Percentiles rank a stretch among this genome's conserved stretches.
phyloP scores from a whole-genome alignment of 129 eudicot genomes.

The sunflower (Helianthus annuus) region HanXRQr2.0-SUNRISE NC_035446.2:171808515-171809014 shows the following conservation, averaged over 20 bases:
- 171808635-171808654: too few relatives aligned
- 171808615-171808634: too few relatives aligned
- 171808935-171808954: conserved; percentile 14
- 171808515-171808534: too few relatives aligned
- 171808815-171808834: conserved; percentile 18
- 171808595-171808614: too few relatives aligned
- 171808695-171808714: too few relatives aligned
- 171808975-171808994: neutral
- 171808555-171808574: too few relatives aligned
- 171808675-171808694: too few relatives aligned
- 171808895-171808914: too few relatives aligned
- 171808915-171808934: neutral
- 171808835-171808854: conserved; percentile 2
- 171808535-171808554: too few relatives aligned
- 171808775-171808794: neutral
- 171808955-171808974: conserved; percentile 7
- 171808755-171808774: neutral
- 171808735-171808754: neutral
- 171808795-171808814: neutral
- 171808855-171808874: conserved; percentile 6
- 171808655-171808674: too few relatives aligned
- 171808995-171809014: neutral
- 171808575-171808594: too few relatives aligned
- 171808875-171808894: neutral
- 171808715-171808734: neutral